Evolutionary conservation across 768 basidiomycete species (phyloP).

Genomic region (Trametes meyenii): DNA sequence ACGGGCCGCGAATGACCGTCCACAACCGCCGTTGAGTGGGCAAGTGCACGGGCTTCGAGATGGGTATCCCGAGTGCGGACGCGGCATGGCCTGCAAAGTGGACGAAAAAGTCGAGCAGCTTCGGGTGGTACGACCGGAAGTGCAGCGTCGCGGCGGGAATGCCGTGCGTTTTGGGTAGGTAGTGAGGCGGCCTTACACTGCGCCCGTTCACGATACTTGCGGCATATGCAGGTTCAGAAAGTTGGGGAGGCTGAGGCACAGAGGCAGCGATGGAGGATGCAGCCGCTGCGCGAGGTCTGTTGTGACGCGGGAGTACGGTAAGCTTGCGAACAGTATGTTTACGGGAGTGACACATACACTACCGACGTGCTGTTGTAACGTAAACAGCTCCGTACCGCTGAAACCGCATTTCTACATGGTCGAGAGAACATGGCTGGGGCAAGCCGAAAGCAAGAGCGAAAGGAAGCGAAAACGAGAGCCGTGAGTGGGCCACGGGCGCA

Average conservation of each 20-base stretch:
- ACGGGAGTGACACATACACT: neutral
- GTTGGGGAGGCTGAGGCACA: neutral
- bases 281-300: neutral
- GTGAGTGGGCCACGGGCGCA: no score
- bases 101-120: constrained; percentile 74
- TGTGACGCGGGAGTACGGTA: neutral
- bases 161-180: constrained; percentile 62
- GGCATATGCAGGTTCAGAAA: constrained; percentile 45
- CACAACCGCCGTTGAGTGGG: constrained; percentile 79
- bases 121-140: constrained; percentile 74
- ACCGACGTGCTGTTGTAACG: constrained; percentile 16
- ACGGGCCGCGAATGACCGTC: constrained; percentile 86
- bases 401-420: constrained; percentile 7
- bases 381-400: constrained; percentile 3
- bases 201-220: constrained; percentile 67
- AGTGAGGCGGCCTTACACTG: constrained; percentile 52
- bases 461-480: neutral
- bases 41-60: constrained; percentile 61
- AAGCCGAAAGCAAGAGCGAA: neutral
- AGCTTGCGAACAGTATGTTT: neutral
- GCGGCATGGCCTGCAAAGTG: constrained; percentile 87
- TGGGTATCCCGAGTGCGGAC: constrained; percentile 80
- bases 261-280: neutral
- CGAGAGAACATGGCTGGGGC: constrained; percentile 11
- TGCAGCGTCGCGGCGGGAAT: constrained; percentile 84